Conservation (phyloP, 192 early-diverging fungal species). For the Coemansia guatemalensis region DNA sequence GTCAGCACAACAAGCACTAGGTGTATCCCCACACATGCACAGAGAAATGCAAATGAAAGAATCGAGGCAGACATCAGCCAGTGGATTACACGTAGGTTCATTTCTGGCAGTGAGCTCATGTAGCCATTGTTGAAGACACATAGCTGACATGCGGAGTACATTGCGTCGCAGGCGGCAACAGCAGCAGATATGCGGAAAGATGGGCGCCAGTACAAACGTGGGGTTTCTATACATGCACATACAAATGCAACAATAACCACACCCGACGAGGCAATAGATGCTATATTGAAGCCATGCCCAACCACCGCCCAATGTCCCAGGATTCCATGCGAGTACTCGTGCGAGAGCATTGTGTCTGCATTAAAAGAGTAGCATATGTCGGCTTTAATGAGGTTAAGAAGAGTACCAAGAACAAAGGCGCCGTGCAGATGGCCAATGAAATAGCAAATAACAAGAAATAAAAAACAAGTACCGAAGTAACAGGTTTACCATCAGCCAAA, state of each 20-base stretch:
- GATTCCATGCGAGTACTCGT: slow-evolving; percentile 26
- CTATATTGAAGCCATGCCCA: slow-evolving; percentile 40
- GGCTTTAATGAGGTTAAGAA: not conserved
- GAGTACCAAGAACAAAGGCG: not conserved
- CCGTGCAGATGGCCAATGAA: not conserved
- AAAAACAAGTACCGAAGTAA: not conserved
- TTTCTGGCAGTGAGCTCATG: slow-evolving; percentile 32
- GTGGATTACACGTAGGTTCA: slow-evolving; percentile 35
- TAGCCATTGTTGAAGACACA: slow-evolving; percentile 40
- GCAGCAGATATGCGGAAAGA: slow-evolving; percentile 36
- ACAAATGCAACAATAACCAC: slow-evolving; percentile 30
- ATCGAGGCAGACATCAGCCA: slow-evolving; percentile 45
- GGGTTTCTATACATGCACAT: slow-evolving; percentile 8
- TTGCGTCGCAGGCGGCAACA: slow-evolving; percentile 39
- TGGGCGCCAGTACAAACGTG: not conserved
- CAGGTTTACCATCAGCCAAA: not conserved
- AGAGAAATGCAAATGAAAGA: slow-evolving; percentile 33
- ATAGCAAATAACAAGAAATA: not conserved
- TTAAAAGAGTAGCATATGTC: not conserved
- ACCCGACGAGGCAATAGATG: slow-evolving; percentile 29
- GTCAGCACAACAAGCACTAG: slow-evolving; percentile 10
- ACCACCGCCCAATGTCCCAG: slow-evolving; percentile 48
- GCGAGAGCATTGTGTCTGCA: slow-evolving; percentile 9
- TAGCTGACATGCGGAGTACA: slow-evolving; percentile 40
- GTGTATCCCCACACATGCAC: slow-evolving; percentile 29